Evolutionary conservation across 495 filamentous ascomycete species (phyloP), one percentile per base, ranked within the genome.

Genomic region (Penicillium manginii): DNA sequence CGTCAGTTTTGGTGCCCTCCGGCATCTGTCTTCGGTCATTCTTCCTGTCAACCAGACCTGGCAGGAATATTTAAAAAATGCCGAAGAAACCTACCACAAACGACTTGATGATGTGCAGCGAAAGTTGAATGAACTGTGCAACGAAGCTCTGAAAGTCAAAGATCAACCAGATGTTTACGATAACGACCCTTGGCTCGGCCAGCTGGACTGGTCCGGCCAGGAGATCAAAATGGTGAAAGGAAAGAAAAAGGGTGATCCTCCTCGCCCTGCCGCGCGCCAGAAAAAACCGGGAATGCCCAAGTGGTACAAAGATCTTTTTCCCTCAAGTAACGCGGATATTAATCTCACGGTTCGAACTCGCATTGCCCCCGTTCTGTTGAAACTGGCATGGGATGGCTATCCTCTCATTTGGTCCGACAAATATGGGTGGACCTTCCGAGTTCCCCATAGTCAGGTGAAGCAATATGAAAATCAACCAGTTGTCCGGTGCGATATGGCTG

Each of bases 181-280:
- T 53, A 87, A 79, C 50, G 94, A 99, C 68, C 88, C 91, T 33
- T 99, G 96, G 96, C 74, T 98, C 66, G 77, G 77, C 56, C 94
- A 99, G 78, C 83, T 99, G 53, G 92, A 99, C 75, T 99, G 94
- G 94, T 88, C 90, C 8, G 91, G 89, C 22, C 91, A 97, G 72
- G 90, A 93, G 71, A 77, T 96, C 55, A 93, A 85, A 71, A 93
- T 93, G 91, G 86, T 85, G 6, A 97, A 96, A 71, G 88, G 87
- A 5, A 96, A 94, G 75, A 92, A 87, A 75, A 96, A 94, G 72
- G 80, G 75, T 5, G 90, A 93, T 53, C 86, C 88, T 29, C 87
- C 88, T 2, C 81, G 91, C 50, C 91, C 89, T 22, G 89, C 87
- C 15, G 87, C 87, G 3, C 80, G 89, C 23, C 93, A 97, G 74